Percentiles rank a stretch among this genome's conserved stretches.
phyloP scores from a whole-genome alignment of 2,329 filamentous ascomycete genomes.

The Orbilia blumenaviensis region DNA sequence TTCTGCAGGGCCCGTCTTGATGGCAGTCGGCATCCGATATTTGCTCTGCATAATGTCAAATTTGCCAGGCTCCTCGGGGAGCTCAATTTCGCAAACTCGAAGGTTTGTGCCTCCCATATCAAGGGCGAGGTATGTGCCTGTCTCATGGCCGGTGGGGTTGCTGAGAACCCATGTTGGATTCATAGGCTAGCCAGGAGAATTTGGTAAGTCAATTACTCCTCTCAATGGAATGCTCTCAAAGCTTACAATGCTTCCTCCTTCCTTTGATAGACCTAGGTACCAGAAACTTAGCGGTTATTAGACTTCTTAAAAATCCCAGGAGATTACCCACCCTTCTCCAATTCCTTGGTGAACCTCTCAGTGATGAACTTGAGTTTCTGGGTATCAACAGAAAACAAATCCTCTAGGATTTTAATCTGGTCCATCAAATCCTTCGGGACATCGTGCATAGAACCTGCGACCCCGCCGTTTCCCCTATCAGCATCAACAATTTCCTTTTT shows the following conservation, averaged over 20 bases:
- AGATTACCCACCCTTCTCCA: conserved; percentile 75
- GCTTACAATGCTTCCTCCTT: conserved; percentile 90
- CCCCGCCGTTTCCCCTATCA: not conserved
- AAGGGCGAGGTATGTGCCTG: conserved; percentile 84
- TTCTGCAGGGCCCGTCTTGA: conserved; percentile 83
- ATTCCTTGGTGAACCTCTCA: conserved; percentile 85
- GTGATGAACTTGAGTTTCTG: conserved; percentile 89
- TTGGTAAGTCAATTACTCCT: not conserved
- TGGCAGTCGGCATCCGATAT: conserved; percentile 91
- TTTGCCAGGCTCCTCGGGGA: conserved; percentile 86
- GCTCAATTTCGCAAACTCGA: conserved; percentile 89
- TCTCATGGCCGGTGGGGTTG: conserved; percentile 85
- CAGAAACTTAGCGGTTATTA: conserved; percentile 28
- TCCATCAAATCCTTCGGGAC: conserved; percentile 69
- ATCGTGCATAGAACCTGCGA: conserved; percentile 84
- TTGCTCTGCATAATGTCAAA: conserved; percentile 97
- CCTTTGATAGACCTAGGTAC: conserved; percentile 75
- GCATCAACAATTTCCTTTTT: not conserved
- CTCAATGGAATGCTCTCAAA: conserved; percentile 56
- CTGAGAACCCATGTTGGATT: conserved; percentile 96
- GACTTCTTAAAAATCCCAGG: not conserved
- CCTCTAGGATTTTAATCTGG: conserved; percentile 85
- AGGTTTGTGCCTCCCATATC: conserved; percentile 98
- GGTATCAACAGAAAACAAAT: conserved; percentile 79
- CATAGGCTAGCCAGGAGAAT: conserved; percentile 75